Conservation (phyloP, 805 yeast species). For the Yamadazyma paraphyllophila region DNA sequence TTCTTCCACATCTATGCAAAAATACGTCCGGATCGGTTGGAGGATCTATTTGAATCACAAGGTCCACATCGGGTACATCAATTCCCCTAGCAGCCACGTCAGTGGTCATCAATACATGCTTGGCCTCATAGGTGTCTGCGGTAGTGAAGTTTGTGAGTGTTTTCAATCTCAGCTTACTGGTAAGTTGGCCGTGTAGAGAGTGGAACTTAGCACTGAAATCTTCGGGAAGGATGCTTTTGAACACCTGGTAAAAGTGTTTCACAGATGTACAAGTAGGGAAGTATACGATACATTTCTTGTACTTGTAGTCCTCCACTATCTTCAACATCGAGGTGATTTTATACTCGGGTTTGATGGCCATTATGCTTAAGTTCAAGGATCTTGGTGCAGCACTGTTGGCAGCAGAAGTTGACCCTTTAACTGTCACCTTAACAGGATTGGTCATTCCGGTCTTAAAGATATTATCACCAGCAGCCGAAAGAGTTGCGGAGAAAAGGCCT, state of each 20-base stretch:
- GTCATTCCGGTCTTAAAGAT: constrained; percentile 87
- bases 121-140: constrained; percentile 36
- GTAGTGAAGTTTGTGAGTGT: constrained; percentile 63
- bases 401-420: constrained; percentile 46
- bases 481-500: constrained; percentile 92
- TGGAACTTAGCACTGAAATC: constrained; percentile 44
- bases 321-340: constrained; percentile 62
- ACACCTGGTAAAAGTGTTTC: constrained; percentile 64
- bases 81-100: constrained; percentile 99
- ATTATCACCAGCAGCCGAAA: constrained; percentile 73
- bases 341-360: constrained; percentile 53
- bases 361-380: constrained; percentile 60
- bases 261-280: constrained; percentile 90
- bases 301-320: constrained; percentile 52
- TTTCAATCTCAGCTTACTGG: constrained; percentile 73
- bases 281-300: constrained; percentile 82
- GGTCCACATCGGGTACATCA: constrained; percentile 91
- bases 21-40: constrained; percentile 92
- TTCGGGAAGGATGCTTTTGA: constrained; percentile 38
- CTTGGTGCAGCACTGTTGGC: constrained; percentile 52
- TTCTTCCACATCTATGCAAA: constrained; percentile 91
- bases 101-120: constrained; percentile 77
- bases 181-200: constrained; percentile 88
- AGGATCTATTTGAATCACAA: constrained; percentile 92
- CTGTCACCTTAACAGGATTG: constrained; percentile 87